These are phyloP conservation scores for Nannizziopsis barbatae DNA, from an alignment of 2,329 filamentous ascomycete genomes.

Conservation along the genomic window DNA sequence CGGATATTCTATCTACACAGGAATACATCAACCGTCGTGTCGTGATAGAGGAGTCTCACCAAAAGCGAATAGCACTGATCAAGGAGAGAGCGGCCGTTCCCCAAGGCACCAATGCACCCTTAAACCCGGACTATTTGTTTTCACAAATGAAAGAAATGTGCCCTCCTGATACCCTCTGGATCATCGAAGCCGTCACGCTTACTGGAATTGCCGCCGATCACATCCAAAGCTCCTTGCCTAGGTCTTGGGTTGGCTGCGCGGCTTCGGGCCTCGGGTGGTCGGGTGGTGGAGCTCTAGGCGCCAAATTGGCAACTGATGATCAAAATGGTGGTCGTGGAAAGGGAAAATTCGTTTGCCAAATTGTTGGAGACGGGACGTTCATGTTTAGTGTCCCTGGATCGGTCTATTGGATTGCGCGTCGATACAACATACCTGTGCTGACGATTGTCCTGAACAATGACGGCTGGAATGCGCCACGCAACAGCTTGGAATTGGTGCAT, in stretches of 20 bases:
- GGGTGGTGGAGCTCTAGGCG: conserved; percentile 61
- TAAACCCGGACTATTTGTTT: conserved; percentile 50
- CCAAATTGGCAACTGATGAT: conserved; percentile 57
- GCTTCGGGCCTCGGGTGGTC: conserved; percentile 73
- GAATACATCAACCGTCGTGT: conserved; percentile 41
- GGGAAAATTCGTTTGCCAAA: conserved; percentile 51
- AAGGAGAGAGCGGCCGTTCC: conserved; percentile 45
- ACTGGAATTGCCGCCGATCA: conserved; percentile 58
- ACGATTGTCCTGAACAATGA: conserved; percentile 60
- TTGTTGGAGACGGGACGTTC: conserved; percentile 58
- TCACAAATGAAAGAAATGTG: conserved; percentile 46
- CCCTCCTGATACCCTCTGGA: conserved; percentile 59
- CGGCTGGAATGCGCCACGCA: conserved; percentile 57
- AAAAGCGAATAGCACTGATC: conserved; percentile 50
- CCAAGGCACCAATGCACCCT: conserved; percentile 47
- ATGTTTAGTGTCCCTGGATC: conserved; percentile 54
- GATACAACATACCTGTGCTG: conserved; percentile 55
- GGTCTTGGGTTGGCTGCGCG: conserved; percentile 70
- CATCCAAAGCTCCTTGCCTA: conserved; percentile 54
- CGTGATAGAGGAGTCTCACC: conserved; percentile 47
- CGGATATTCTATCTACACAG: conserved; percentile 33
- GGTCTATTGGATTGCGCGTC: conserved; percentile 57
- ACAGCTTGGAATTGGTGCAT: conserved; percentile 53
- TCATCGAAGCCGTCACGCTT: conserved; percentile 67
- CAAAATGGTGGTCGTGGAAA: conserved; percentile 40